These are phyloP conservation scores for Strobilomyces echinocephalus DNA, from an alignment of 768 basidiomycete genomes.

Conservation along the genomic window DNA sequence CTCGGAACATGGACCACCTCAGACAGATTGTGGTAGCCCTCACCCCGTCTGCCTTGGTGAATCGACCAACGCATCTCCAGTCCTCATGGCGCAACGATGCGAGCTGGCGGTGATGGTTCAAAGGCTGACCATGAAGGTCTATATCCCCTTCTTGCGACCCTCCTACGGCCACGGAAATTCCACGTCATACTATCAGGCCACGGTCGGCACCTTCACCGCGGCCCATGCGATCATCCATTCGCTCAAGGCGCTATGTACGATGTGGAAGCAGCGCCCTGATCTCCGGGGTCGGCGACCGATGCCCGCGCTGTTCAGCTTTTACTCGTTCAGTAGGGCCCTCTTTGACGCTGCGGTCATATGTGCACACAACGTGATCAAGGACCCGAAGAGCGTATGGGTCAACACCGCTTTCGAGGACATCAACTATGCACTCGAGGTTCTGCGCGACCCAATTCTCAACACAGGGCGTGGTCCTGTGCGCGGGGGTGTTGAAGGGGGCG, in stretches of 20 bases:
- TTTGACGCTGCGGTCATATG: slow-evolving; percentile 65
- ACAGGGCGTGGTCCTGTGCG: slow-evolving; percentile 31
- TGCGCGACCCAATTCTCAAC: slow-evolving; percentile 34
- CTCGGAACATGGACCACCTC: slow-evolving; percentile 22
- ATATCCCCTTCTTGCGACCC: slow-evolving; percentile 59
- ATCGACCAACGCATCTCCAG: slow-evolving; percentile 25
- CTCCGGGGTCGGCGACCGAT: slow-evolving; percentile 31
- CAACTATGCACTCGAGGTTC: slow-evolving; percentile 39
- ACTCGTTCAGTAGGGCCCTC: slow-evolving; percentile 56
- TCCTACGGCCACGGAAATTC: slow-evolving; percentile 22
- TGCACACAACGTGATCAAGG: slow-evolving; percentile 56
- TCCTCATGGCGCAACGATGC: slow-evolving; percentile 48
- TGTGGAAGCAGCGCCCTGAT: slow-evolving; percentile 35
- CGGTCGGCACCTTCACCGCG: slow-evolving; percentile 56
- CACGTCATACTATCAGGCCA: slow-evolving; percentile 46
- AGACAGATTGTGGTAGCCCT: slow-evolving; percentile 4
- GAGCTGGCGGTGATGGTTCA: slow-evolving; percentile 60
- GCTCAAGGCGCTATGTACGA: slow-evolving; percentile 37
- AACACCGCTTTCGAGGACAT: slow-evolving; percentile 45
- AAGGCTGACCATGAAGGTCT: slow-evolving; percentile 57
- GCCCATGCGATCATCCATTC: slow-evolving; percentile 62
- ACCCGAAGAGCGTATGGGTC: slow-evolving; percentile 45
- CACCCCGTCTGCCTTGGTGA: slow-evolving; percentile 14
- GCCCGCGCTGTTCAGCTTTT: slow-evolving; percentile 50
- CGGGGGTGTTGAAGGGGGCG: slow-evolving; percentile 30